phyloP scores from a whole-genome alignment of 345 rosid genomes.

The Boechera retrofracta region DNA sequence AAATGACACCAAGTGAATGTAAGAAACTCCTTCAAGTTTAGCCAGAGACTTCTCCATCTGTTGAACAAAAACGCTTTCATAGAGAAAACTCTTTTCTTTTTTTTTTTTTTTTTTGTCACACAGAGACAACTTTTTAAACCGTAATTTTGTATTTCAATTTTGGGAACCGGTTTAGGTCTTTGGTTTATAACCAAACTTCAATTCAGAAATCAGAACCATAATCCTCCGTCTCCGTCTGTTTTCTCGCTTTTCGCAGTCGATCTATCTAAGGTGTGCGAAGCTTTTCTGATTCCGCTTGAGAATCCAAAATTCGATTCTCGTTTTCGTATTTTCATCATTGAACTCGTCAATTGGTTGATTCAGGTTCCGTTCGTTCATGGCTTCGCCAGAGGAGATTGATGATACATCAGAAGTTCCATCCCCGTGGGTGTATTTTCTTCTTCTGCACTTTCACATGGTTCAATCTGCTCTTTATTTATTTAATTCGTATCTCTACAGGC shows the following conservation, averaged over 20 bases:
- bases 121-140: background rate
- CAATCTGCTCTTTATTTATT: background rate
- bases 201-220: background rate
- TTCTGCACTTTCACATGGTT: background rate
- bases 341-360: slow-evolving; percentile 20
- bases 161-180: slow-evolving; percentile 20
- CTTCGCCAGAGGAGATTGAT: slow-evolving; percentile 32
- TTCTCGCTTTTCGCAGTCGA: background rate
- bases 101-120: too few relatives aligned
- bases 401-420: slow-evolving; percentile 36
- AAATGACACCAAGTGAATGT: background rate
- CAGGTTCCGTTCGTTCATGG: slow-evolving; percentile 34
- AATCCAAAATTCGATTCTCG: background rate
- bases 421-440: slow-evolving; percentile 32
- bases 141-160: background rate
- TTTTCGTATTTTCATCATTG: background rate
- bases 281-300: slow-evolving; percentile 4
- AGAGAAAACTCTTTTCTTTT: too few relatives aligned
- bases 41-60: background rate
- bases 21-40: background rate
- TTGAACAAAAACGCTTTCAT: background rate
- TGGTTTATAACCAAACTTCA: slow-evolving; percentile 1
- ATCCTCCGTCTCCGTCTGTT: slow-evolving; percentile 4
- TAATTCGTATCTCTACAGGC: slow-evolving; percentile 47
- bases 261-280: slow-evolving; percentile 11